phyloP scores from a whole-genome alignment of 495 filamentous ascomycete genomes.

The Daldinia concentrica region DNA sequence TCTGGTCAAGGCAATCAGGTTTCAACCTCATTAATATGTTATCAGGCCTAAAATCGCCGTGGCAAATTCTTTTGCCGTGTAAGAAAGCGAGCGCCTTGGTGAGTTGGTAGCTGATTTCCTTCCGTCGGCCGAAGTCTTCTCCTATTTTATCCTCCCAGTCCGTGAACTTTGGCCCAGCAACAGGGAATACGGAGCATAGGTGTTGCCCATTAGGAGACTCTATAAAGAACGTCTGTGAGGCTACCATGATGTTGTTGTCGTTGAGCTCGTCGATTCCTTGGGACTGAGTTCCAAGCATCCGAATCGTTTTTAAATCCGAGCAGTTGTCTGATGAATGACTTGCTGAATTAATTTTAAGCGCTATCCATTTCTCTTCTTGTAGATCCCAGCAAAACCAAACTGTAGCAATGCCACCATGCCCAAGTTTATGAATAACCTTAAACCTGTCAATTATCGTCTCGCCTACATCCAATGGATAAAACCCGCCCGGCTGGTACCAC shows the following conservation, averaged over 20 bases:
- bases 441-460: neutral
- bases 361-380: neutral
- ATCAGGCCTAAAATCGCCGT: neutral
- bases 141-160: neutral
- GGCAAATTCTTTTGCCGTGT: neutral
- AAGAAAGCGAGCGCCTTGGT: neutral
- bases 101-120: neutral
- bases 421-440: neutral
- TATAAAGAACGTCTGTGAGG: neutral
- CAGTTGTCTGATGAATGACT: neutral
- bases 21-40: constrained; percentile 1
- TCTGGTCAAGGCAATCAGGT: neutral
- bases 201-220: neutral
- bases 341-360: neutral
- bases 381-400: constrained; percentile 2
- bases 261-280: neutral
- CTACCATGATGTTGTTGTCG: neutral
- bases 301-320: neutral
- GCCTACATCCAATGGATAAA: neutral
- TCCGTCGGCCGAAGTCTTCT: neutral
- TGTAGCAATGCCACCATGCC: neutral
- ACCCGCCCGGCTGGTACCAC: neutral
- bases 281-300: neutral
- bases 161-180: neutral
- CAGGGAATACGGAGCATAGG: neutral